Percentiles rank a stretch among this genome's conserved stretches.
Evolutionary conservation across 768 basidiomycete species (phyloP).

Genomic region (Trametes gibbosa): DNA sequence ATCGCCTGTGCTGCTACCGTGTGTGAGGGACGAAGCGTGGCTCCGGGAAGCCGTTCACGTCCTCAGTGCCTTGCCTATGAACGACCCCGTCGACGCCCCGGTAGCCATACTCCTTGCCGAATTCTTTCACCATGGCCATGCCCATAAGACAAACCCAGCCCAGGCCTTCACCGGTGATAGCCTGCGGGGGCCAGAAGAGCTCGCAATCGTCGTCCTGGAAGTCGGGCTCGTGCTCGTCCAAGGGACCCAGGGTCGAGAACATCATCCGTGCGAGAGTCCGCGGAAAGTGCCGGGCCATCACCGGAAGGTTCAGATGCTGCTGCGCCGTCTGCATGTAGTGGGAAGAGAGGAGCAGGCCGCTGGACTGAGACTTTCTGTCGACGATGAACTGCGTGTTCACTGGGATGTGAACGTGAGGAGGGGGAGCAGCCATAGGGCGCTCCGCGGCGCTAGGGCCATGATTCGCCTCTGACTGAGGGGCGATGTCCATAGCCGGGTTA

Average conservation of each 20-base stretch:
- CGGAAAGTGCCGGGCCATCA: conserved; percentile 70
- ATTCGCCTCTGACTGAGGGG: background rate
- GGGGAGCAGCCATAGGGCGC: background rate
- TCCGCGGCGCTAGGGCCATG: conserved; percentile 28
- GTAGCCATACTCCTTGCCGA: conserved; percentile 74
- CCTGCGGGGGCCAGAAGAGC: conserved; percentile 80
- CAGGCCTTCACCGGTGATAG: conserved; percentile 70
- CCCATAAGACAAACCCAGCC: conserved; percentile 89
- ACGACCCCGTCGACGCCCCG: conserved; percentile 70
- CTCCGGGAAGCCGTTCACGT: conserved; percentile 8
- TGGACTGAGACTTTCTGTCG: conserved; percentile 13
- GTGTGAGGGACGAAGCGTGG: conserved; percentile 3
- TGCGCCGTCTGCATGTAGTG: conserved; percentile 14
- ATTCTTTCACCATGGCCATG: conserved; percentile 82
- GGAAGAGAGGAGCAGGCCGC: conserved; percentile 5
- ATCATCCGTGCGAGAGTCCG: conserved; percentile 74
- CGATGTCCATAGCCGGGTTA: conserved; percentile 20
- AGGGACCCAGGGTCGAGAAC: conserved; percentile 54
- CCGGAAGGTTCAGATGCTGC: conserved; percentile 57
- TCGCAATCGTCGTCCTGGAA: conserved; percentile 86
- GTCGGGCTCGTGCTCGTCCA: conserved; percentile 77
- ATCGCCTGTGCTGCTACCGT: conserved; percentile 1
- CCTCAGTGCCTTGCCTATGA: conserved; percentile 41
- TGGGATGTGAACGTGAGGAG: conserved; percentile 21
- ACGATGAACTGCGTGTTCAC: conserved; percentile 18